phyloP scores from a whole-genome alignment of 1,284 basidiomycete species.

The Uromyces viciae-fabae region DNA sequence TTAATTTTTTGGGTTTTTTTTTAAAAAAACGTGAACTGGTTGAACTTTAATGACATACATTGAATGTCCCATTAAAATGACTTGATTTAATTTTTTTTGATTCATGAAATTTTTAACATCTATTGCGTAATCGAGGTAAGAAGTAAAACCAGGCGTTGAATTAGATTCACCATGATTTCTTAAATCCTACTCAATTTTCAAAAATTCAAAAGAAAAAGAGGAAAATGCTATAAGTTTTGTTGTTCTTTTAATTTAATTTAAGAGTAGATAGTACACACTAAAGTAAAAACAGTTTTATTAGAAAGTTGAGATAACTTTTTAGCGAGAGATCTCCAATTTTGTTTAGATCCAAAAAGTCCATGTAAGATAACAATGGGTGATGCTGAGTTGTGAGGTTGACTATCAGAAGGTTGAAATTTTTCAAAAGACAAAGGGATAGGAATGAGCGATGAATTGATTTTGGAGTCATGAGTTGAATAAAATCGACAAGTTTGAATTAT shows the following conservation, averaged over 20 bases:
- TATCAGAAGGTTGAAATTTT: conserved; percentile 25
- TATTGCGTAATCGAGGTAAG: conserved; percentile 35
- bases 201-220: background rate
- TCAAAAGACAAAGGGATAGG: conserved; percentile 23
- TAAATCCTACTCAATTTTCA: conserved; percentile 9
- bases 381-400: background rate
- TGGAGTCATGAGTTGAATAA: background rate
- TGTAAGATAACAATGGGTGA: conserved; percentile 38
- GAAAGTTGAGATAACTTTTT: conserved; percentile 21
- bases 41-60: too few relatives aligned
- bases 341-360: conserved; percentile 44
- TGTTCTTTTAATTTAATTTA: background rate
- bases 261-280: conserved; percentile 28
- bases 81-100: conserved; percentile 6
- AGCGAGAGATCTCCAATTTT: conserved; percentile 42
- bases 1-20: too few relatives aligned
- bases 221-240: background rate
- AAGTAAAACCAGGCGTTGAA: conserved; percentile 28
- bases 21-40: too few relatives aligned
- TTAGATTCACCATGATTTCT: conserved; percentile 45
- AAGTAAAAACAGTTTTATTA: conserved; percentile 15
- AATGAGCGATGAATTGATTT: background rate
- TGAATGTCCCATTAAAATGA: conserved; percentile 40
- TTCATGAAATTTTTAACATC: conserved; percentile 38
- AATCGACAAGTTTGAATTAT: too few relatives aligned